These are phyloP conservation scores for Boechera divaricarpa DNA, from an alignment of 345 rosid species.

Conservation along the genomic window DNA sequence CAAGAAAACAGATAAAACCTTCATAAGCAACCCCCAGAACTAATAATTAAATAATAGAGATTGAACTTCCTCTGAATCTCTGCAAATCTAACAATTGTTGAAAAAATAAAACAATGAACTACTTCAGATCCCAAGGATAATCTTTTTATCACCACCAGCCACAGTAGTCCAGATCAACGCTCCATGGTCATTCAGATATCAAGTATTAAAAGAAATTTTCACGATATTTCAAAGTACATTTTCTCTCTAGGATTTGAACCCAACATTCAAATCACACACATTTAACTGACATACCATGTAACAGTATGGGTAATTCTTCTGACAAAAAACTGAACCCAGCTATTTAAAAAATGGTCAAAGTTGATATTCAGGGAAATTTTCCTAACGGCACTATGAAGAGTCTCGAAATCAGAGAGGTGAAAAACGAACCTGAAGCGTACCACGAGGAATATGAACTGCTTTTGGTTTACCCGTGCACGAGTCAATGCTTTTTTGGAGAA, in stretches of 20 bases:
- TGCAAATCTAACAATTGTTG: constrained; percentile 9
- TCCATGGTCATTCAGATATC: too few species aligned
- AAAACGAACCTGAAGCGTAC: constrained; percentile 95
- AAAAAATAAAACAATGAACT: constrained; percentile 21
- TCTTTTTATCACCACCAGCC: constrained; percentile 5
- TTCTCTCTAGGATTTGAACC: constrained; percentile 23
- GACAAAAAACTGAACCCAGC: constrained; percentile 1
- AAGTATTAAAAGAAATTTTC: not conserved
- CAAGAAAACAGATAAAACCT: too few species aligned
- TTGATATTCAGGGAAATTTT: not conserved
- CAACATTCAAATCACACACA: constrained; percentile 1
- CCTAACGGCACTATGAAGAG: constrained; percentile 6
- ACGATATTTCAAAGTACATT: not conserved
- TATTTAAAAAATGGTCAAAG: not conserved
- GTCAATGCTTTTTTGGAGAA: constrained; percentile 57
- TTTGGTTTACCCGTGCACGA: constrained; percentile 61
- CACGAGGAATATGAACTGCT: constrained; percentile 83
- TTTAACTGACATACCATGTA: constrained; percentile 3
- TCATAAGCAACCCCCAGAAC: too few species aligned
- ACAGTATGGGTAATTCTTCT: not conserved
- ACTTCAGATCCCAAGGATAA: constrained; percentile 15
- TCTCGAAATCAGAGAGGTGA: constrained; percentile 15
- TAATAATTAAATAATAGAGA: constrained; percentile 12
- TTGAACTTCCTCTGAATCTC: constrained; percentile 20
- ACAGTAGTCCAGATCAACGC: constrained; percentile 17